Base-by-base conservation (phyloP, 805 yeast species). In the Candida sphagnicola region DNA sequence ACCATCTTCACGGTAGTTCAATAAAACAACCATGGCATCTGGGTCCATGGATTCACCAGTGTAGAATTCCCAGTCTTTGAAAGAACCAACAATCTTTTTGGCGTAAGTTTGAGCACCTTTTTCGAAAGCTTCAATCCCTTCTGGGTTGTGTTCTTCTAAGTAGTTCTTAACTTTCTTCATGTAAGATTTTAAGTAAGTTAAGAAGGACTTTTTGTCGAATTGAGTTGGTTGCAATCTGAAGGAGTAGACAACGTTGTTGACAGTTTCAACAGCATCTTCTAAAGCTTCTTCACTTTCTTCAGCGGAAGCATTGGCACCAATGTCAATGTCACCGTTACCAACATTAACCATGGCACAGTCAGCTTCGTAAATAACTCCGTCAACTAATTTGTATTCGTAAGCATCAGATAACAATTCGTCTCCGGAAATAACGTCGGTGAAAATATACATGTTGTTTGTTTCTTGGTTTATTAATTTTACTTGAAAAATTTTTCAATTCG, bases 41-140 rank as follows among this genome's bases (percentile, higher is more conserved):
- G 99, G 99, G 82, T 93, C 97, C 99, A 93, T 93, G 66, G 96
- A 85, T 78, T 91, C 98, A 79, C 99, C 98, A 56, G 96, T 91
- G 90, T 74, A 93, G 81, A 93, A 93, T 67, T 93, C 99, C 95
- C 95, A 93, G 82, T 93, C 99, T 67, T 84, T 85, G 93, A 93
- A 93, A 72, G 90, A 84, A 61, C 82, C 85, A 60, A 93, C 70
- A 54, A 93, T 84, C 81, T 93, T 93, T 87, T 93, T 93, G 73
- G 86, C 95, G 80, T 90, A 93, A 57, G 86, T 72, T 57, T 82
- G 78, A 58, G 99, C 99, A 70, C 98, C 98, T 80, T 93, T 91
- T 82, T 91, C 97, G 72, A 93, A 93, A 53, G 69, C 72, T 62
- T 84, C 82, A 57, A 93, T 80, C 60, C 75, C 77, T 35, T 91